Conservation (phyloP, 257 asterid genomes). For the Solanum bulbocastanum region DNA sequence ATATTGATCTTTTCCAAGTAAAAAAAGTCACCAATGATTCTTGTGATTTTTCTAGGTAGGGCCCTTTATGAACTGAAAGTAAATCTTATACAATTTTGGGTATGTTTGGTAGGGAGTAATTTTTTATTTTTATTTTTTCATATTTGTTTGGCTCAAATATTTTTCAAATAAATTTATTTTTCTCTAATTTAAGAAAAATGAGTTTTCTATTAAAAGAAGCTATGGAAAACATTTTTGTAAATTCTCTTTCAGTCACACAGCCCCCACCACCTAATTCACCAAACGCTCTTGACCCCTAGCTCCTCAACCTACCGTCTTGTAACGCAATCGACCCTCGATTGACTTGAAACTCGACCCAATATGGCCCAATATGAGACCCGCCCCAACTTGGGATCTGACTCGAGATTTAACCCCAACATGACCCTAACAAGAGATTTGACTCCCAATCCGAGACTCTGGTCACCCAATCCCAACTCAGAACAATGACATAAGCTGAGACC, state of each 20-base stretch:
- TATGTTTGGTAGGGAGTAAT: too few relatives aligned
- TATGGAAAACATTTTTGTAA: neutral
- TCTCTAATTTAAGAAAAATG: neutral
- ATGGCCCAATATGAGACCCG: too few relatives aligned
- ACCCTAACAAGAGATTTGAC: neutral
- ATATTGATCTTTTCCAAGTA: neutral
- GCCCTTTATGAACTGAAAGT: neutral
- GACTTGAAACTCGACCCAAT: neutral
- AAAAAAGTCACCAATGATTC: neutral
- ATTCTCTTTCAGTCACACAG: neutral
- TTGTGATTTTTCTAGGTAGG: neutral
- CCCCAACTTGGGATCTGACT: neutral
- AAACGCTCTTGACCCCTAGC: neutral
- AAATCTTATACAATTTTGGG: neutral
- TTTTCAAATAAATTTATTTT: too few relatives aligned
- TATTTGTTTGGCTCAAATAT: too few relatives aligned
- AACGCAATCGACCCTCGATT: neutral
- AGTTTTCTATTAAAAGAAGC: neutral
- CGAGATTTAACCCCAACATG: neutral
- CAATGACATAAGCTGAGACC: too few relatives aligned
- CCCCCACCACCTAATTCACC: neutral
- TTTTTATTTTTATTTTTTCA: too few relatives aligned
- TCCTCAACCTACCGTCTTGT: neutral
- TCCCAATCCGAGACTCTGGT: neutral
- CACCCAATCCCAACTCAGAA: too few relatives aligned